Conservation (phyloP, 306 rosid genomes). For the Prunus fruticosa region DNA sequence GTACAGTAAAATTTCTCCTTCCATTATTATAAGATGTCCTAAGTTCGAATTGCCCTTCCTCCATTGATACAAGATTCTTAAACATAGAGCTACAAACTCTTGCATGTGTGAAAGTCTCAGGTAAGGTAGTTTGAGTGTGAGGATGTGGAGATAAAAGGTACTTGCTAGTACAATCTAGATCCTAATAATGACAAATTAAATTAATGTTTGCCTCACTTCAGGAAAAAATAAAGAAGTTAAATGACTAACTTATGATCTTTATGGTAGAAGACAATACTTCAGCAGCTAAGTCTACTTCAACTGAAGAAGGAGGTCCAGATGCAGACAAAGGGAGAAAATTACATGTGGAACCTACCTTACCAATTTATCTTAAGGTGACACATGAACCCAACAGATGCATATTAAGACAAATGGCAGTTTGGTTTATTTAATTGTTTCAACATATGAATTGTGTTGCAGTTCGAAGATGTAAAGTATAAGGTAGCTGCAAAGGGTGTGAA, state of each 20-base stretch:
- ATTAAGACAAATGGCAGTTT: background rate
- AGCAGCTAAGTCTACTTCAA: background rate
- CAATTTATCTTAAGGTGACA: constrained; percentile 13
- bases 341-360: background rate
- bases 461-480: constrained; percentile 12
- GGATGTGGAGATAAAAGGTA: no score
- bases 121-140: no score
- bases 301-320: constrained; percentile 3
- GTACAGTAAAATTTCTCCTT: background rate
- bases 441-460: background rate
- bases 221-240: background rate
- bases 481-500: constrained; percentile 4
- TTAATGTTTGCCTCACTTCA: background rate
- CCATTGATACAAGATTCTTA: background rate
- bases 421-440: background rate
- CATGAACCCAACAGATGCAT: background rate
- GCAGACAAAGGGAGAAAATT: background rate
- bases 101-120: background rate
- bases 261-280: background rate
- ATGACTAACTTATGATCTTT: background rate
- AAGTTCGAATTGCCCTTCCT: background rate
- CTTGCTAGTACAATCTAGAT: background rate
- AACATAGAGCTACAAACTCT: background rate
- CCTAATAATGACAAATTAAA: background rate
- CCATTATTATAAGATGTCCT: no score